These are phyloP conservation scores for Podospora australis DNA, from an alignment of 495 filamentous ascomycete genomes.

Conservation along the genomic window DNA sequence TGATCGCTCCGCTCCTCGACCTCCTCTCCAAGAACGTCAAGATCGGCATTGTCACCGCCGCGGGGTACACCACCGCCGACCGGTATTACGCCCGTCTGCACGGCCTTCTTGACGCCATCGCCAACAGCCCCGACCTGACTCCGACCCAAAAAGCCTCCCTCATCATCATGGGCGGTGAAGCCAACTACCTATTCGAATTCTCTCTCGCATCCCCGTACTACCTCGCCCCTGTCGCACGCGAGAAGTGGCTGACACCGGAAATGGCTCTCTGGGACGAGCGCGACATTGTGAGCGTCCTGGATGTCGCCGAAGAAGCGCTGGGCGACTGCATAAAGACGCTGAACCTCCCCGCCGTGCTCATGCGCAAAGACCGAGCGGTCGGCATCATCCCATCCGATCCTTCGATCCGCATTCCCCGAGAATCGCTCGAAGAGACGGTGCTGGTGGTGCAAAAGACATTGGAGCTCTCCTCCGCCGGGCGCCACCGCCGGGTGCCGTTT, in stretches of 20 bases:
- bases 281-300: slow-evolving; percentile 70
- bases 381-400: slow-evolving; percentile 67
- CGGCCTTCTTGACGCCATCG: slow-evolving; percentile 79
- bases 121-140: slow-evolving; percentile 52
- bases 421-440: slow-evolving; percentile 93
- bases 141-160: slow-evolving; percentile 63
- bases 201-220: slow-evolving; percentile 46
- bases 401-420: slow-evolving; percentile 64
- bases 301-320: slow-evolving; percentile 78
- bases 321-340: slow-evolving; percentile 71
- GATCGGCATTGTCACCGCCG: slow-evolving; percentile 93
- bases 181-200: slow-evolving; percentile 83
- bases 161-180: slow-evolving; percentile 80
- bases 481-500: slow-evolving; percentile 63
- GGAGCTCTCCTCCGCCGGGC: slow-evolving; percentile 58
- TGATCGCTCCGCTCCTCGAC: slow-evolving; percentile 65
- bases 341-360: slow-evolving; percentile 64
- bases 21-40: slow-evolving; percentile 55
- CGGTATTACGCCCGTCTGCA: slow-evolving; percentile 79
- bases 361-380: slow-evolving; percentile 90
- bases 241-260: slow-evolving; percentile 75
- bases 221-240: slow-evolving; percentile 56
- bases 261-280: slow-evolving; percentile 80
- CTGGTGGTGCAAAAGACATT: slow-evolving; percentile 87
- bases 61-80: slow-evolving; percentile 82